These are phyloP conservation scores for Solanum sitiens DNA, from an alignment of 257 asterid species.

Conservation along the genomic window DNA sequence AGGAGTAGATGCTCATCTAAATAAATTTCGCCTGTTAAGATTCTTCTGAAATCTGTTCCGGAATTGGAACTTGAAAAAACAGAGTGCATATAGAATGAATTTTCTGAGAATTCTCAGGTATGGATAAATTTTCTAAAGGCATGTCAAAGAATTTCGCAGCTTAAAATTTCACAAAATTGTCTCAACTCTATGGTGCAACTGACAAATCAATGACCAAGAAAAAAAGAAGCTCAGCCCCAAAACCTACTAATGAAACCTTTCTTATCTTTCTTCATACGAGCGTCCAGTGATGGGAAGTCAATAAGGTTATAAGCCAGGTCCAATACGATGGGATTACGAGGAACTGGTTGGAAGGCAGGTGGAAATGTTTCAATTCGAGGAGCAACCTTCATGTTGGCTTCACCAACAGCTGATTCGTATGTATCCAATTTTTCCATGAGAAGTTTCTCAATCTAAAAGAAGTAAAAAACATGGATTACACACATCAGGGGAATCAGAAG, in stretches of 20 bases:
- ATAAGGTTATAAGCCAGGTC: conserved; percentile 63
- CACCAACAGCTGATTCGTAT: conserved; percentile 80
- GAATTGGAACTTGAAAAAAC: neutral
- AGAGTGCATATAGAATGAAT: neutral
- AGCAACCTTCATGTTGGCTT: conserved; percentile 35
- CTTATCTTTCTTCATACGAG: conserved; percentile 74
- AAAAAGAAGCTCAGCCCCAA: conserved; percentile 40
- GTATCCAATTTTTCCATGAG: conserved; percentile 65
- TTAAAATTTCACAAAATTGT: neutral
- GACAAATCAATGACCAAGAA: neutral
- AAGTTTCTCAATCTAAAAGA: conserved; percentile 50
- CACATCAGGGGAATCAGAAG: neutral
- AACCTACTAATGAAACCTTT: conserved; percentile 86
- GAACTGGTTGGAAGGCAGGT: conserved; percentile 43
- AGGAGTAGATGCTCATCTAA: neutral
- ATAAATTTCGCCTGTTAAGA: neutral
- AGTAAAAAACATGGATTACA: neutral
- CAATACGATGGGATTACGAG: conserved; percentile 48
- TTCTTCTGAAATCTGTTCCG: neutral
- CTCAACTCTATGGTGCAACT: neutral
- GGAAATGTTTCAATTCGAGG: conserved; percentile 45
- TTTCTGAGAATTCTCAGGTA: conserved; percentile 4
- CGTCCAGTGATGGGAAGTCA: conserved; percentile 81
- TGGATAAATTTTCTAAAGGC: neutral
- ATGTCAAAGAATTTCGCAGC: neutral